Evolutionary conservation across 192 early-diverging fungal species (phyloP), one percentile per base, ranked within the genome.

Genomic region (Funneliformis geosporum): DNA sequence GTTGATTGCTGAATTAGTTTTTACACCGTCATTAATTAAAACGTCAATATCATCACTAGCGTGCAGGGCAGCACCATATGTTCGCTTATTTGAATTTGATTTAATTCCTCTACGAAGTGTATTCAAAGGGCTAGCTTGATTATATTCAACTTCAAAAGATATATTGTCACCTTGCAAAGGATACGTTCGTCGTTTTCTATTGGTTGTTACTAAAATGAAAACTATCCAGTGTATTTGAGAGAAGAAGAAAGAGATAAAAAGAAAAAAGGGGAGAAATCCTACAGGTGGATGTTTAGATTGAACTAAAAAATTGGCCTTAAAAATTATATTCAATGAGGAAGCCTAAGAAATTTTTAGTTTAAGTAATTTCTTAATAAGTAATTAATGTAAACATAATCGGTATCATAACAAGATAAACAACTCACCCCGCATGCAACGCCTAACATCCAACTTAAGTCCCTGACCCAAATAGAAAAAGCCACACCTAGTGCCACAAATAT

Each of bases 341-440:
- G 7, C 50, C 73, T 74, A 42, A 27, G 28, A 23, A 11, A 10
- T 42, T 40, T n/a, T 16, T 27, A 55, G 27, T 14, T 9, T 16
- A 55, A 21, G 25, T 33, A 25, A 42, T 25, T 47, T 28, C 23
- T 12, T 11, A 33, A 59, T 23, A 21, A 10, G 11, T 23, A 28
- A 39, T 25, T 74, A n/a, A 33, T 18, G 23, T 66, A n/a, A 33
- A 33, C 27, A 42, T n/a, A 42, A 70, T 0, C 4, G 40, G 21
- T 43, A 70, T 33, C 2, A 39, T 11, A 43, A 39, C 27, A 33
- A 10, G 28, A 27, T 39, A 2, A 18, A 11, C 5, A 40, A 42
- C 73, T 74, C 16, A 74, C 73, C 55, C 73, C 73, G 33, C 73
- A 74, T 25, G 46, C 33, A 44, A 46, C 73, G 12, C 73, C 73